phyloP scores from a whole-genome alignment of 768 basidiomycete species.

The Leccinum obscurum region DNA sequence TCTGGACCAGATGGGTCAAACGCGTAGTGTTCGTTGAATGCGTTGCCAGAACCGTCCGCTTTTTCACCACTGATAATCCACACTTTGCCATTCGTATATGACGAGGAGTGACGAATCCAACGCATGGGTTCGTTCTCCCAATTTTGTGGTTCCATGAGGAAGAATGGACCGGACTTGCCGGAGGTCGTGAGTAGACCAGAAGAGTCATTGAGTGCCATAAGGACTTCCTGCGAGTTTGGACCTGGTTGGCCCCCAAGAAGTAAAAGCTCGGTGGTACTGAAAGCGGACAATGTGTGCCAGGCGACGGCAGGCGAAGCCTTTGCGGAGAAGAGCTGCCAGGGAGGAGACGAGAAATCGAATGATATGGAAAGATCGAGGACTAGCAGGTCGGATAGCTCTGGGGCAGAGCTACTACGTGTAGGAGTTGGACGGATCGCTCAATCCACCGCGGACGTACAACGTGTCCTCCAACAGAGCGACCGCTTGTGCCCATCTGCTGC shows the following conservation, averaged over 20 bases:
- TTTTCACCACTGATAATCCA: slow-evolving; percentile 80
- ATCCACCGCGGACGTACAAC: slow-evolving; percentile 78
- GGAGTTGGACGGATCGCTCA: slow-evolving; percentile 66
- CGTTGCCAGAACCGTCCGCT: slow-evolving; percentile 72
- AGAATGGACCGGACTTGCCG: slow-evolving; percentile 40
- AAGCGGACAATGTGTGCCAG: slow-evolving; percentile 79
- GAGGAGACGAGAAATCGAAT: slow-evolving; percentile 62
- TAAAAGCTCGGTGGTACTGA: slow-evolving; percentile 52
- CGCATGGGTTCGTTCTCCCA: slow-evolving; percentile 73
- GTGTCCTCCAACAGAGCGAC: slow-evolving; percentile 54
- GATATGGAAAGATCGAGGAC: slow-evolving; percentile 60
- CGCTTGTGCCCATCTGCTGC: slow-evolving; percentile 82
- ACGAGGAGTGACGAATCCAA: slow-evolving; percentile 73
- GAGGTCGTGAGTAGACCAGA: slow-evolving; percentile 53
- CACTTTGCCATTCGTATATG: slow-evolving; percentile 50
- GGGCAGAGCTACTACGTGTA: slow-evolving; percentile 74
- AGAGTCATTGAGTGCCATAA: slow-evolving; percentile 61
- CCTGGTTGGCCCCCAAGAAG: slow-evolving; percentile 79
- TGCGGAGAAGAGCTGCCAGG: slow-evolving; percentile 63
- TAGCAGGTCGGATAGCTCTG: slow-evolving; percentile 69
- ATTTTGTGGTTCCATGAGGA: slow-evolving; percentile 46
- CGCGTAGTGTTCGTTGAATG: slow-evolving; percentile 62
- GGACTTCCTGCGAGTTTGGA: slow-evolving; percentile 51
- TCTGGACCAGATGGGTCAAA: slow-evolving; percentile 51
- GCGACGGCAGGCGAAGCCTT: slow-evolving; percentile 59